A percentile compares a stretch with the other conserved stretches of the same genome.
Evolutionary conservation across 352 stramenopile genomes (phyloP).

Genomic region (Pythium insidiosum): DNA sequence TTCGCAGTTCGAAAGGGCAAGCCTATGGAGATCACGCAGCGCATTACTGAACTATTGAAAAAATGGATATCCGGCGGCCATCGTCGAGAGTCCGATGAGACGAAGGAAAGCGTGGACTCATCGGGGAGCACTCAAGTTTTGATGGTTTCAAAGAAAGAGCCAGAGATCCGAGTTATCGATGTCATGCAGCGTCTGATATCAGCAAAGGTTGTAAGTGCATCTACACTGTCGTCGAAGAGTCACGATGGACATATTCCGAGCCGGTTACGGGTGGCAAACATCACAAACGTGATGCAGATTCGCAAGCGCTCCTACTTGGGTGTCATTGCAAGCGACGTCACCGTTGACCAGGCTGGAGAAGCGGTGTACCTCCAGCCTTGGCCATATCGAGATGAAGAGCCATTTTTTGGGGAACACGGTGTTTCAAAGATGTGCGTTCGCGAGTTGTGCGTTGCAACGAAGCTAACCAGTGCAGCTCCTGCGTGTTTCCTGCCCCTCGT

Average conservation of each 20-base stretch:
- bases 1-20: conserved; percentile 46
- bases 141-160: neutral
- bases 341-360: conserved; percentile 36
- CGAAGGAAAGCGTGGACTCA: no score
- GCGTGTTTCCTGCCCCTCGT: conserved; percentile 47
- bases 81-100: no score
- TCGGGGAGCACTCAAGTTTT: neutral
- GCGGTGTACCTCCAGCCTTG: conserved; percentile 70
- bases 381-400: conserved; percentile 60
- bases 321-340: conserved; percentile 20
- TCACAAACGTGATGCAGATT: conserved; percentile 40
- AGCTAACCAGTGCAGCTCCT: conserved; percentile 30
- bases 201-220: no score
- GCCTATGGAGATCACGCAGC: conserved; percentile 42
- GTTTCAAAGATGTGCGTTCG: conserved; percentile 49
- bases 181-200: conserved; percentile 1
- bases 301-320: conserved; percentile 65
- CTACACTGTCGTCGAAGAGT: no score
- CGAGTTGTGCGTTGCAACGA: conserved; percentile 38
- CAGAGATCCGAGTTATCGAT: conserved; percentile 7
- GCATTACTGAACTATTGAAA: conserved; percentile 44
- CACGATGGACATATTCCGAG: no score
- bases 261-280: conserved; percentile 24
- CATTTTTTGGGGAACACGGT: conserved; percentile 37
- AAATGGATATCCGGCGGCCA: no score